Conservation (phyloP, 2,329 filamentous ascomycete genomes). For the Ilyonectria mors-panacis region DNA sequence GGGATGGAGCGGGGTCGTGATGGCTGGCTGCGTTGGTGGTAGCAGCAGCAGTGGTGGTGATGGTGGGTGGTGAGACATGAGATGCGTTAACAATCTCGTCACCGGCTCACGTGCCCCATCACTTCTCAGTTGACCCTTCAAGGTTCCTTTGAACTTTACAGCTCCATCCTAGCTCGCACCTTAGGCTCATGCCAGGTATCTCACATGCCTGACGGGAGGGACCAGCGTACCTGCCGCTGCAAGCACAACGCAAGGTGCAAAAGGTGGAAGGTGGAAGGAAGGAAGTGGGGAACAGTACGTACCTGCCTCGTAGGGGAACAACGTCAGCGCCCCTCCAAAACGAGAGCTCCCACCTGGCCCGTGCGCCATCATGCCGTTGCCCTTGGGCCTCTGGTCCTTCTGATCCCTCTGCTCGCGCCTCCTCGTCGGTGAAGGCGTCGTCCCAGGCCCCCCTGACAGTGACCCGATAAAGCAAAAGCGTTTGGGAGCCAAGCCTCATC, state of each 20-base stretch:
- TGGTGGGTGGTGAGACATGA: slow-evolving; percentile 8
- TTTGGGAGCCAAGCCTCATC: slow-evolving; percentile 30
- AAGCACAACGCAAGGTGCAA: slow-evolving; percentile 4
- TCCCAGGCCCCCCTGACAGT: slow-evolving; percentile 40
- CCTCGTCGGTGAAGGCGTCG: slow-evolving; percentile 28
- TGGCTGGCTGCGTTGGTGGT: slow-evolving; percentile 2
- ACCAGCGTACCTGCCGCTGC: slow-evolving; percentile 3
- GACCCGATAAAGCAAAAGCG: slow-evolving; percentile 39
- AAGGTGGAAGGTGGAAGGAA: slow-evolving; percentile 14
- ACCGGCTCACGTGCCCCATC: slow-evolving; percentile 25
- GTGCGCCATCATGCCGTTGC: slow-evolving; percentile 38
- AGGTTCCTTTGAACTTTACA: neutral
- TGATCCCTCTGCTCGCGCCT: slow-evolving; percentile 9
- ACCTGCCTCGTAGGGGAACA: slow-evolving; percentile 34
- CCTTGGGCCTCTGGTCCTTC: slow-evolving; percentile 23
- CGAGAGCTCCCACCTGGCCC: slow-evolving; percentile 40
- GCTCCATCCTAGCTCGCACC: neutral
- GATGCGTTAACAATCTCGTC: slow-evolving; percentile 9
- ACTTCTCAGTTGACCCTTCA: neutral
- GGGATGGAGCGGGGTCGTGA: slow-evolving; percentile 27
- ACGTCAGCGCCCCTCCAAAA: slow-evolving; percentile 42
- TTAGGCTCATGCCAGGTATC: neutral
- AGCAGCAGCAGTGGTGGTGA: slow-evolving; percentile 15
- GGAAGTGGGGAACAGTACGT: slow-evolving; percentile 29
- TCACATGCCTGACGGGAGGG: slow-evolving; percentile 1